Base-by-base conservation (phyloP, 2,329 filamentous ascomycete genomes). In the Talaromyces verruculosus region DNA sequence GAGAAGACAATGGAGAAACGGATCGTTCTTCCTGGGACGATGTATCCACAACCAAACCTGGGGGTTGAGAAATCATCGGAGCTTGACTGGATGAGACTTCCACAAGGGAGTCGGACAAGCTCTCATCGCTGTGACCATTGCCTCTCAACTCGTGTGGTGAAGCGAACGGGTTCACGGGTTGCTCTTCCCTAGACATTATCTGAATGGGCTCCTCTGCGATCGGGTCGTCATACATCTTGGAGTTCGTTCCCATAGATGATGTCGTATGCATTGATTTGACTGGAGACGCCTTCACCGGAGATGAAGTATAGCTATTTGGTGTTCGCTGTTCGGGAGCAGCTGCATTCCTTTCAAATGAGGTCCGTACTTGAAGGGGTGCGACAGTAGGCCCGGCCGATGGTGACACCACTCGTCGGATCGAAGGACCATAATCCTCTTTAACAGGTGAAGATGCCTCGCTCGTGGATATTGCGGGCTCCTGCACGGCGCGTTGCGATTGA, bases 1-100 rank as follows among this genome's bases (percentile, higher is more conserved):
- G 55, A 22, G 89, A 88, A 3, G 87, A 89, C 33, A 85, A 79
- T 2, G 84, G 83, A 8, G 88, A 90, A 28, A 70, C 65, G 45
- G 87, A 87, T 62, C 83, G 82, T 67, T 85, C 88, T 64, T 90
- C 89, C 72, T 90, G 88, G 69, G 89, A 91, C 11, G 89, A 91
- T 5, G 84, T 88, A 75, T 93, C 90, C 25, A 85, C 85, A 71
- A 90, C 85, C 41, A 94, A 84, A 37, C 86, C 86, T 4, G 90
- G 90, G 30, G 87, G 88, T 67, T 84, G 75, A 37, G 73, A 65
- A 67, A 74, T 71, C 51, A 71, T 71, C 33, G 75, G 71, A 33
- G 72, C 72, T 65, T 83, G 83, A 35, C 85, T 75, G 1, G 87
- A 87, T 19, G 89, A 89, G 3, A 90, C 83, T 67, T 89, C 82